Conservation (phyloP, 2,329 filamentous ascomycete species). For the Tolypocladium tundrense region DNA sequence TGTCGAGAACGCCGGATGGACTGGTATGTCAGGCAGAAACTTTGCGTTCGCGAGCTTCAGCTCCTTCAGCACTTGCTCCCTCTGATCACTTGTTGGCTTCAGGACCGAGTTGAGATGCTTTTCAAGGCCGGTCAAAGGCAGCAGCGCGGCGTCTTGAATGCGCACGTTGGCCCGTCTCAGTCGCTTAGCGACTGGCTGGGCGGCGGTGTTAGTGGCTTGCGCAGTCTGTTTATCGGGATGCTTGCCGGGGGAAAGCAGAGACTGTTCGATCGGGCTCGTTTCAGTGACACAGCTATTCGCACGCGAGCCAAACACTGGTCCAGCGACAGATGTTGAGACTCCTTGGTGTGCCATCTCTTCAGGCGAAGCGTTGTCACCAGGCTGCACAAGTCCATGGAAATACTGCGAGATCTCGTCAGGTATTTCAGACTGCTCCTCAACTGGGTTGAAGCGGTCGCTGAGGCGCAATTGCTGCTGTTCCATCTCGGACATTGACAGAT, state of each 20-base stretch:
- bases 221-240: background rate
- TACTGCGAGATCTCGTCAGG: background rate
- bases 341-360: background rate
- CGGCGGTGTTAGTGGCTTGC: background rate
- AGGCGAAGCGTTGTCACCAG: background rate
- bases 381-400: background rate
- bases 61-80: slow-evolving; percentile 15
- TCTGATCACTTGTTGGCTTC: slow-evolving; percentile 4
- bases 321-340: background rate
- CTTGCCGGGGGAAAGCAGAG: background rate
- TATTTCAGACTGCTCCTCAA: background rate
- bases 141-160: slow-evolving; percentile 8
- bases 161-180: slow-evolving; percentile 7
- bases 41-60: slow-evolving; percentile 16
- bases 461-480: background rate
- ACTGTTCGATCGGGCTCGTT: background rate
- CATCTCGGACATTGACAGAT: background rate
- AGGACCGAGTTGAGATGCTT: slow-evolving; percentile 9
- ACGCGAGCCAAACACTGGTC: background rate
- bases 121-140: slow-evolving; percentile 14
- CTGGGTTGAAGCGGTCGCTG: background rate
- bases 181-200: slow-evolving; percentile 3
- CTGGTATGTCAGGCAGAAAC: slow-evolving; percentile 12
- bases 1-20: background rate
- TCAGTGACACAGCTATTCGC: background rate